Conservation (phyloP, 2,329 filamentous ascomycete genomes). For the Ophiostoma sp. region DNA sequence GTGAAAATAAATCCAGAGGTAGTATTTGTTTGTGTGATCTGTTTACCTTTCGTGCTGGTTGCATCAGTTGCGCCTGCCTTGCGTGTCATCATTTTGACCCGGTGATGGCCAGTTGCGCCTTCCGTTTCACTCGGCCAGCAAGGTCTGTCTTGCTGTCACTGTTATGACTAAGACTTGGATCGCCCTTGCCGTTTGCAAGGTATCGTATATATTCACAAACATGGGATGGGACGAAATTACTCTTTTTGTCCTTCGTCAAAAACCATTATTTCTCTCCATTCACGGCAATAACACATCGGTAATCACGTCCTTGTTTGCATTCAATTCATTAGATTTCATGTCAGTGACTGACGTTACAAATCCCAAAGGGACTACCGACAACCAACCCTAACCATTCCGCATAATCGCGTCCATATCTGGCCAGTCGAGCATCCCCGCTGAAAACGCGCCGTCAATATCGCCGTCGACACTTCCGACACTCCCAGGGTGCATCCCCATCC, state of each 20-base stretch:
- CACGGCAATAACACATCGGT: no score
- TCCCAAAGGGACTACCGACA: no score
- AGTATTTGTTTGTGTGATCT: neutral
- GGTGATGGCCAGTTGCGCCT: neutral
- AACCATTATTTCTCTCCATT: no score
- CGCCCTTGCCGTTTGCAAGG: neutral
- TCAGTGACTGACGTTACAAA: neutral
- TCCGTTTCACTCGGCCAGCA: neutral
- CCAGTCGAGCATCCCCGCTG: neutral
- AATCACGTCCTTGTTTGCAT: neutral
- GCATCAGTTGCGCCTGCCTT: neutral
- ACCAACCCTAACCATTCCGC: neutral
- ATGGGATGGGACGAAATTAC: no score
- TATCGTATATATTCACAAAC: no score
- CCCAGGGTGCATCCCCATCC: neutral
- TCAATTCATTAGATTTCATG: neutral
- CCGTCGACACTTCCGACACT: neutral
- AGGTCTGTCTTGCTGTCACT: neutral
- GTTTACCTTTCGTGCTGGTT: neutral
- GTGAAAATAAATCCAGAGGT: neutral
- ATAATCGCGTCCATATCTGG: constrained; percentile 9
- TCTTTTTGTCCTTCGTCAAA: no score
- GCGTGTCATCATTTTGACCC: neutral
- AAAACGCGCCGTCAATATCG: neutral
- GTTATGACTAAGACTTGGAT: neutral